These are phyloP conservation scores for Monosporascus ibericus DNA, from an alignment of 2,329 filamentous ascomycete genomes.

Conservation along the genomic window DNA sequence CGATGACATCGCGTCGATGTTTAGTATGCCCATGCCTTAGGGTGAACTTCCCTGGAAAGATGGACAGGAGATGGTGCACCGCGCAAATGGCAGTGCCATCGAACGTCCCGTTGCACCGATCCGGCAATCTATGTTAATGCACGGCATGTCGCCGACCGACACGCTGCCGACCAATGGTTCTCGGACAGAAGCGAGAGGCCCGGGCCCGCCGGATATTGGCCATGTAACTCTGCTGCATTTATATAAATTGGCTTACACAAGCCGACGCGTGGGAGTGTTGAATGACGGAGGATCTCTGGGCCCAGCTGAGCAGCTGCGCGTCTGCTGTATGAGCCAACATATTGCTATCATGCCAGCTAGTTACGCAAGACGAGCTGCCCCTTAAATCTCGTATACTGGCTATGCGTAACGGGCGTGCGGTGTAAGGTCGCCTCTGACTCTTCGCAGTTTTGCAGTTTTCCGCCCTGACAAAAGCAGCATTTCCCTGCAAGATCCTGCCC, in stretches of 20 bases:
- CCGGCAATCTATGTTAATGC: constrained; percentile 15
- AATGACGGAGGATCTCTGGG: not conserved
- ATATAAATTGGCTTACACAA: not conserved
- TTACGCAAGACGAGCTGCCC: not conserved
- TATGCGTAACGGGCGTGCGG: too few relatives aligned
- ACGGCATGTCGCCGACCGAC: constrained; percentile 5
- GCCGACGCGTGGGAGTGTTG: not conserved
- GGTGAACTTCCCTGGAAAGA: not conserved
- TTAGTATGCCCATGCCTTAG: not conserved
- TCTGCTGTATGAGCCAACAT: not conserved
- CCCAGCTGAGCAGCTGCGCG: not conserved
- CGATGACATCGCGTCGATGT: not conserved
- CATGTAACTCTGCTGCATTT: constrained; percentile 1
- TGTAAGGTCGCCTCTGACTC: too few relatives aligned
- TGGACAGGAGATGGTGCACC: not conserved
- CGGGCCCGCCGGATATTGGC: constrained; percentile 2
- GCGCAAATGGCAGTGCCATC: not conserved
- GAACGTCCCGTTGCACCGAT: constrained; percentile 10
- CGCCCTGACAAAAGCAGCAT: too few relatives aligned
- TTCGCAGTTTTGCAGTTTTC: too few relatives aligned
- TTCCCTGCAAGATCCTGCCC: too few relatives aligned
- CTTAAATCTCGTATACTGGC: too few relatives aligned
- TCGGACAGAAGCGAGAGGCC: constrained; percentile 14
- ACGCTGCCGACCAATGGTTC: constrained; percentile 12
- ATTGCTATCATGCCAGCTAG: not conserved